Evolutionary conservation across 192 early-diverging fungal species (phyloP).

Genomic region (Piromyces finnis): DNA sequence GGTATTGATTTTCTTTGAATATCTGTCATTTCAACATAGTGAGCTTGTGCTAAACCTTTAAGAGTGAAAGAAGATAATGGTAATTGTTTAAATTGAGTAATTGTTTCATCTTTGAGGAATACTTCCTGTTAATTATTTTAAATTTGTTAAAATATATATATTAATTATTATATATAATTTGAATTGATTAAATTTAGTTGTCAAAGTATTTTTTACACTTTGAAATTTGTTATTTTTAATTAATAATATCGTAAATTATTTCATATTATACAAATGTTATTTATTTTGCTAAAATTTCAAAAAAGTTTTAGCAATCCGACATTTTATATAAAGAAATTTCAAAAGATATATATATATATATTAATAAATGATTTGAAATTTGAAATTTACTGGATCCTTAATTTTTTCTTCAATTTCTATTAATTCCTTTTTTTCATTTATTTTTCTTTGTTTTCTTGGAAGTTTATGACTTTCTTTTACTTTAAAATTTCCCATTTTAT

Average conservation of each 20-base stretch:
- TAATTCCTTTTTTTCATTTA: slow-evolving; percentile 23
- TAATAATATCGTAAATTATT: no score
- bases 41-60: slow-evolving; percentile 53
- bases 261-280: no score
- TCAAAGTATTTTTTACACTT: no score
- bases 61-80: slow-evolving; percentile 5
- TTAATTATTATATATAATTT: background rate
- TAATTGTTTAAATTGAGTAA: slow-evolving; percentile 7
- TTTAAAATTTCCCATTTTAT: background rate
- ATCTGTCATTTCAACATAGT: slow-evolving; percentile 84
- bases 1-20: slow-evolving; percentile 71
- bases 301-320: no score
- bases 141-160: background rate
- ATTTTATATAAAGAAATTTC: no score
- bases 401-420: slow-evolving; percentile 18
- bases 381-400: slow-evolving; percentile 20
- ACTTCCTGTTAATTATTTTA: background rate
- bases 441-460: slow-evolving; percentile 15
- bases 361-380: no score
- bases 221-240: no score
- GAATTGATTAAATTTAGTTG: no score
- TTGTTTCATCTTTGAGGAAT: slow-evolving; percentile 1
- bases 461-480: background rate
- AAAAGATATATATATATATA: no score
- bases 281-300: no score